A percentile compares a stretch with the other conserved stretches of the same genome.
These are phyloP conservation scores for Stephania japonica DNA, from an alignment of 164 flowering plant species.

Conservation along the genomic window DNA sequence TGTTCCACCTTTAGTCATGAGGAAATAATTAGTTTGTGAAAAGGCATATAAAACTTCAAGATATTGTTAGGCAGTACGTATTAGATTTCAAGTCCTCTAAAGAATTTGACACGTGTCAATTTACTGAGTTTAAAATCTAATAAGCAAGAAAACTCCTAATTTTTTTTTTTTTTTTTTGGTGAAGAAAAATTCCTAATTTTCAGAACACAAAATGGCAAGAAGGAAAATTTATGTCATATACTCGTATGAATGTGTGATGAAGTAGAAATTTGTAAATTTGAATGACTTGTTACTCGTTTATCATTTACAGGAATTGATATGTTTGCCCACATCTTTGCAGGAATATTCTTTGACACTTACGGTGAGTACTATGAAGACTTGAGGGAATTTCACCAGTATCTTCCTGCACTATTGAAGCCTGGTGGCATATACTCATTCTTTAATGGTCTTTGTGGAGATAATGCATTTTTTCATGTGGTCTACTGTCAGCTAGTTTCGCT, in stretches of 20 bases:
- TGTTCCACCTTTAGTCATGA: neutral
- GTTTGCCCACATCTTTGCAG: constrained; percentile 28
- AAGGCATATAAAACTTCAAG: neutral
- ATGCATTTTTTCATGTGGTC: constrained; percentile 96
- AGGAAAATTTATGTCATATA: too few species aligned
- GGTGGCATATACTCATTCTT: constrained; percentile 89
- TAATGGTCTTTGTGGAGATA: constrained; percentile 94
- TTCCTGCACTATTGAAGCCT: constrained; percentile 72
- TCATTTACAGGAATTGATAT: neutral
- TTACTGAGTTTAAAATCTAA: too few species aligned
- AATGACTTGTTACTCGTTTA: neutral
- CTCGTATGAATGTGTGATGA: neutral
- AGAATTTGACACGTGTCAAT: neutral
- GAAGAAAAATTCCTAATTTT: too few species aligned
- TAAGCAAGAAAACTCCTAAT: too few species aligned
- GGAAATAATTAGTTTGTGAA: neutral
- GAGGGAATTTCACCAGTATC: constrained; percentile 88
- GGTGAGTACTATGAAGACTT: constrained; percentile 95
- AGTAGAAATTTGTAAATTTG: neutral
- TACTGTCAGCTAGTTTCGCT: constrained; percentile 85
- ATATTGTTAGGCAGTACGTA: neutral
- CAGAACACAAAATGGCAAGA: too few species aligned
- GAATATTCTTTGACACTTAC: constrained; percentile 94
- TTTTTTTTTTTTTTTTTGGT: too few species aligned
- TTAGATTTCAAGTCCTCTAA: neutral